Evolutionary conservation across 2,329 filamentous ascomycete genomes (phyloP).

Genomic region (Scedosporium aurantiacum): DNA sequence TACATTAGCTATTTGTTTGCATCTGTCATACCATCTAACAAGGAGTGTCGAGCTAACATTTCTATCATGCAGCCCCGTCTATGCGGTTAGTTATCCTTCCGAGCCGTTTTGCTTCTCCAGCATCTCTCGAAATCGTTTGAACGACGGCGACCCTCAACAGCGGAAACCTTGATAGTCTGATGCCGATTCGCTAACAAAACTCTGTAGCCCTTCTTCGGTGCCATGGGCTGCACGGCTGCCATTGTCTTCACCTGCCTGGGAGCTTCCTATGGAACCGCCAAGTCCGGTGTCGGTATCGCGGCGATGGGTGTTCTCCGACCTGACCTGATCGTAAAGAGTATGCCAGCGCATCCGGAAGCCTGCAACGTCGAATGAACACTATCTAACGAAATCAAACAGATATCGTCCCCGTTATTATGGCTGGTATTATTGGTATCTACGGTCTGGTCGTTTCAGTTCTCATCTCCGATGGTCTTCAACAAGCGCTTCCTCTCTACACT

Average conservation of each 20-base stretch:
- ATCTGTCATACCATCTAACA: conserved; percentile 18
- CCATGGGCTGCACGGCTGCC: conserved; percentile 93
- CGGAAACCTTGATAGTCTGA: conserved; percentile 9
- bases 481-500: conserved; percentile 64
- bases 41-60: conserved; percentile 29
- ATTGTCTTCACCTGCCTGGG: conserved; percentile 96
- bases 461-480: conserved; percentile 68
- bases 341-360: conserved; percentile 20
- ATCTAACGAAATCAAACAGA: conserved; percentile 42
- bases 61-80: conserved; percentile 65
- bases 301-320: conserved; percentile 97
- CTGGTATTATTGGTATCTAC: conserved; percentile 99
- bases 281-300: conserved; percentile 96
- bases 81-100: conserved; percentile 71
- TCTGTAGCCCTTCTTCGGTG: conserved; percentile 74
- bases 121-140: conserved; percentile 8
- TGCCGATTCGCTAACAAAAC: conserved; percentile 21
- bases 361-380: conserved; percentile 2
- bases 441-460: conserved; percentile 80
- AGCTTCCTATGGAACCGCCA: conserved; percentile 96
- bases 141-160: conserved; percentile 6
- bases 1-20: conserved; percentile 18
- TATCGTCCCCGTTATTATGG: conserved; percentile 99
- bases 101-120: background rate
- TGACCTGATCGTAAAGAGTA: conserved; percentile 99